Conservation (phyloP, 2,329 filamentous ascomycete species). For the Allantophomopsis lycopodina region DNA sequence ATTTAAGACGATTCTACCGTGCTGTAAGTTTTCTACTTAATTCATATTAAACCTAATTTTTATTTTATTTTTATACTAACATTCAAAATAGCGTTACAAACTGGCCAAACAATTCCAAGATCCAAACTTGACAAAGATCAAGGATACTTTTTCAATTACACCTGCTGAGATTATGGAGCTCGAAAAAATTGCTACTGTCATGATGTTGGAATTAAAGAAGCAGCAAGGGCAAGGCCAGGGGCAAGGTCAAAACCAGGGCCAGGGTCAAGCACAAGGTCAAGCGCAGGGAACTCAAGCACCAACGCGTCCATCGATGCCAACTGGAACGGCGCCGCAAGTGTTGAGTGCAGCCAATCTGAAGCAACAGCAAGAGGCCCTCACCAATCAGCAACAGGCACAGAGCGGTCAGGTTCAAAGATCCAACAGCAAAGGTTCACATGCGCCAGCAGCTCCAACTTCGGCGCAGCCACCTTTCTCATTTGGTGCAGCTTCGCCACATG, state of each 20-base stretch:
- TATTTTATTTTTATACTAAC: too few relatives aligned
- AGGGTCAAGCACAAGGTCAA: background rate
- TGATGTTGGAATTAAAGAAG: too few relatives aligned
- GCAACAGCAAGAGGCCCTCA: constrained; percentile 21
- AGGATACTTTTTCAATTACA: constrained; percentile 36
- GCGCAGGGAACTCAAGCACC: constrained; percentile 3
- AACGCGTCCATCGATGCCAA: constrained; percentile 5
- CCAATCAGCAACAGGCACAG: constrained; percentile 28
- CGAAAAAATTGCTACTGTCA: too few relatives aligned
- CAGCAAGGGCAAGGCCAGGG: too few relatives aligned
- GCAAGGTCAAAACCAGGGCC: too few relatives aligned
- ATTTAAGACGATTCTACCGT: constrained; percentile 15
- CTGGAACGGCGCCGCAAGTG: constrained; percentile 7
- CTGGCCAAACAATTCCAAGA: constrained; percentile 37
- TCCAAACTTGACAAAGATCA: constrained; percentile 29
- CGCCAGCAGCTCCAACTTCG: constrained; percentile 42
- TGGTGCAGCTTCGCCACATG: constrained; percentile 41
- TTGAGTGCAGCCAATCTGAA: constrained; percentile 19
- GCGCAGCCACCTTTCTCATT: constrained; percentile 42
- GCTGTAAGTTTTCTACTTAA: constrained; percentile 13
- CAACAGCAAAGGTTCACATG: constrained; percentile 30
- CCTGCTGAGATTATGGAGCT: constrained; percentile 32
- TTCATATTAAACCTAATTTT: background rate
- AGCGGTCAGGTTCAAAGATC: constrained; percentile 29
- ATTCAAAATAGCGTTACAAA: constrained; percentile 30